Evolutionary conservation across 2,329 filamentous ascomycete species (phyloP).

Genomic region (Aschersonia sp.): DNA sequence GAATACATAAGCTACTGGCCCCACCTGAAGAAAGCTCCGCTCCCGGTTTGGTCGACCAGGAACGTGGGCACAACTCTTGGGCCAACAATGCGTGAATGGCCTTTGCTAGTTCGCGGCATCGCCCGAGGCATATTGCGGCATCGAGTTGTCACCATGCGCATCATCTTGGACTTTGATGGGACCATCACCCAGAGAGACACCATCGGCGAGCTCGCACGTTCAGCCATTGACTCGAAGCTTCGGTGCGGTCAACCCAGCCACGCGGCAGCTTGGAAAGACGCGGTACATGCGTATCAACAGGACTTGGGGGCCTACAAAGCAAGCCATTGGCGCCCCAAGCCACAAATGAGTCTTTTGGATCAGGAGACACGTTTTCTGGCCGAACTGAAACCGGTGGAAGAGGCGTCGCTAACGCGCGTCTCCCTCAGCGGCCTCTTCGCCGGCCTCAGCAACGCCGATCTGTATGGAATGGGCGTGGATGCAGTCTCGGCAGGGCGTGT

Average conservation of each 20-base stretch:
- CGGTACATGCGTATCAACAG: conserved; percentile 29
- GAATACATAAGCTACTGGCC: no score
- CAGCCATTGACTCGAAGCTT: conserved; percentile 22
- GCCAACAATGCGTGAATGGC: not conserved
- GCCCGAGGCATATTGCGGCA: not conserved
- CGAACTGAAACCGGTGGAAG: conserved; percentile 28
- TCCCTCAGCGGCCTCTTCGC: conserved; percentile 28
- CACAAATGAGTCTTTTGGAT: conserved; percentile 16
- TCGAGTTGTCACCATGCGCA: conserved; percentile 15
- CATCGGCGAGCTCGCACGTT: conserved; percentile 29
- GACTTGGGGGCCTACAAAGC: conserved; percentile 24
- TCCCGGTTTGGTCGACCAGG: no score
- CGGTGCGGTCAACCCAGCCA: conserved; percentile 11
- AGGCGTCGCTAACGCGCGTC: conserved; percentile 29
- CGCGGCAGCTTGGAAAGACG: conserved; percentile 26
- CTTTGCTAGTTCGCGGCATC: no score
- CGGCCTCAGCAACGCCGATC: conserved; percentile 16
- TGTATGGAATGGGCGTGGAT: conserved; percentile 23
- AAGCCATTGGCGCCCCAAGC: conserved; percentile 16
- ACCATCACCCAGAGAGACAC: conserved; percentile 43
- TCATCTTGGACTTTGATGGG: conserved; percentile 45
- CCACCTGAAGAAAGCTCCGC: no score
- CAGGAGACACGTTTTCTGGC: conserved; percentile 29
- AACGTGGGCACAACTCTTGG: no score
- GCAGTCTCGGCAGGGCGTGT: conserved; percentile 19